Evolutionary conservation across 441 rosid species (phyloP).

Genomic region (Sinapis alba): DNA sequence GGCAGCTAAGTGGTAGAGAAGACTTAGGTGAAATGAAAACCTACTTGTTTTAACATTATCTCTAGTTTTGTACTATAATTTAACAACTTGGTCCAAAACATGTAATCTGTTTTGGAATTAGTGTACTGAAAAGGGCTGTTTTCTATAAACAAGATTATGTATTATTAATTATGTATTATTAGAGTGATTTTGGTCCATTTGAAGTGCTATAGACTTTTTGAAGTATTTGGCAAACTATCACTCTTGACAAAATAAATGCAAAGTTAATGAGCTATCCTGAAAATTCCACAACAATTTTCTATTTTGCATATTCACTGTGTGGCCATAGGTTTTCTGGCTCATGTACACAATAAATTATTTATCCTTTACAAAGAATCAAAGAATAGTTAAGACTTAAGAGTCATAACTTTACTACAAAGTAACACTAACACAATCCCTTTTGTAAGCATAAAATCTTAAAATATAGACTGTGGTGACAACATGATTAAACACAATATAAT

Average conservation of each 20-base stretch:
- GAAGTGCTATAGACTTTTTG: neutral
- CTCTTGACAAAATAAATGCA: neutral
- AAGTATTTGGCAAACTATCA: neutral
- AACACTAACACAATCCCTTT: neutral
- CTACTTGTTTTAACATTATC: neutral
- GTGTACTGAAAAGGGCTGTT: neutral
- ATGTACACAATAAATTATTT: neutral
- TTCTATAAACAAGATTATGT: neutral
- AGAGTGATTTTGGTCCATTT: neutral
- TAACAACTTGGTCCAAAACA: neutral
- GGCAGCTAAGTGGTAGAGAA: neutral
- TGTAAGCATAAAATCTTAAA: no score
- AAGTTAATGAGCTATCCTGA: neutral
- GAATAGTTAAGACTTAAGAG: neutral
- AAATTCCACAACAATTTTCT: neutral
- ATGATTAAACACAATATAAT: no score
- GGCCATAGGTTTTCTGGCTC: neutral
- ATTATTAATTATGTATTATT: neutral
- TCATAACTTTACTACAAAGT: neutral
- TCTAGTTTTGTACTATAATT: neutral
- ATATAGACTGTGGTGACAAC: no score
- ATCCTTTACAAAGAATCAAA: neutral
- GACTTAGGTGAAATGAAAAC: neutral
- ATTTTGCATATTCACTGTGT: neutral
- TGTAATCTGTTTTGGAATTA: slow-evolving; percentile 1